Base-by-base conservation (phyloP, 805 yeast species). In the Wickerhamiella brachini region DNA sequence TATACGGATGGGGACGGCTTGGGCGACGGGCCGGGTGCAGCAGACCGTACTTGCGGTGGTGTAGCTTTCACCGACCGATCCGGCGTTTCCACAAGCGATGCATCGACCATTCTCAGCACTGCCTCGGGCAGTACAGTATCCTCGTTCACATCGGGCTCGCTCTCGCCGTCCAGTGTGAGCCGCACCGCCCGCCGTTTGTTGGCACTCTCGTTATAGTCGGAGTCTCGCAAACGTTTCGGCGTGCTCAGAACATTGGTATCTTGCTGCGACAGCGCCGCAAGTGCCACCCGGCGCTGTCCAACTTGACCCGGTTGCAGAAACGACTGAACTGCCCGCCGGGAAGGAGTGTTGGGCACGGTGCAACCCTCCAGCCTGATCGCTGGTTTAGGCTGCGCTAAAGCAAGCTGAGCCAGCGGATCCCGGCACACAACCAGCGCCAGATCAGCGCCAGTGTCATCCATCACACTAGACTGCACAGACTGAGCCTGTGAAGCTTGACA, bases 71-170 rank as follows among this genome's bases (percentile, higher is more conserved):
- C 41, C 4, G 9, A 5, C 20, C 41, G 41, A 18, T 64, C 67
- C 3, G 70, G 69, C 17, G 68, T 63, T 43, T 64, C 66, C 5
- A 67, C 63, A 7, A 67, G 56, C 24, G 68, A 62, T 15, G 61
- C 59, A 49, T 67, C 71, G 8, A 67, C 67, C 63, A 67, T 60
- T 17, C 70, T 52, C 49, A 67, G 57, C 21, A 67, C 64, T 34
- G 62, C 56, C 49, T 64, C 66, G 20, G 68, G 44, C 24, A 41
- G 24, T 3, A 41, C n/a, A 2, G 24, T 21, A 20, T 49, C 51
- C 7, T 48, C 53, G 10, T 39, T 31, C 21, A 52, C 52, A 34
- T 59, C 61, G 5, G 51, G 52, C 24, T 56, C 62, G 23, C 51
- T 56, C 21, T 56, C 57, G 20, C 52, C 56, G 22, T 52, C 57